A percentile compares a stretch with the other conserved stretches of the same genome.
Evolutionary conservation across 495 filamentous ascomycete species (phyloP).

Genomic region (Talaromyces wortmannii): DNA sequence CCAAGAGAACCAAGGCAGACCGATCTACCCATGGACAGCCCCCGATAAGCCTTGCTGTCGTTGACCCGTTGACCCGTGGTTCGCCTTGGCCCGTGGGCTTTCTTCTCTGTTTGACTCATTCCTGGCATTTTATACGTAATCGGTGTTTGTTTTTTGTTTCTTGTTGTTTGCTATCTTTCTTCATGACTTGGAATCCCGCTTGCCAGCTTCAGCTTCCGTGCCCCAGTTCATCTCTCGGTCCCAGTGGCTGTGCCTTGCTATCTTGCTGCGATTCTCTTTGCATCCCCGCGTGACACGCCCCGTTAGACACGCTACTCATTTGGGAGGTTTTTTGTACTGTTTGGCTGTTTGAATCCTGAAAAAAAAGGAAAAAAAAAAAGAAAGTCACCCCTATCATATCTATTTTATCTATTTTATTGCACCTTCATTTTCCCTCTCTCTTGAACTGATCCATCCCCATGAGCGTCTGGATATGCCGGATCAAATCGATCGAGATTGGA

Average conservation of each 20-base stretch:
- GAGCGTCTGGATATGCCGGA: constrained; percentile 40
- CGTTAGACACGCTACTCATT: background rate
- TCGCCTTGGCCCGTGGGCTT: too few relatives aligned
- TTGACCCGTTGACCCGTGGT: too few relatives aligned
- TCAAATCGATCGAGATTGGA: constrained; percentile 45
- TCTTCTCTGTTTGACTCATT: too few relatives aligned
- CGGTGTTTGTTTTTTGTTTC: constrained; percentile 4
- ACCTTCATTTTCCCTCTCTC: too few relatives aligned
- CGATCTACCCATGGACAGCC: too few relatives aligned
- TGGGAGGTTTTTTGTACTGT: constrained; percentile 3
- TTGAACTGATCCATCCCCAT: constrained; percentile 15
- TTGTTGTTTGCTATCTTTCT: constrained; percentile 7
- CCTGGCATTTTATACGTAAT: background rate
- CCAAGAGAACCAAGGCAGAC: background rate
- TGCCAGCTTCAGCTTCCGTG: background rate
- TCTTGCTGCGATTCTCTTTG: constrained; percentile 1
- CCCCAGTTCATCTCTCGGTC: background rate
- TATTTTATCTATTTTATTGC: too few relatives aligned
- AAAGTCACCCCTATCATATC: too few relatives aligned
- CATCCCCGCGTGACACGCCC: background rate
- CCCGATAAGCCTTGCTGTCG: too few relatives aligned
- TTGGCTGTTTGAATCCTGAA: background rate
- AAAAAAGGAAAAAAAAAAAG: too few relatives aligned
- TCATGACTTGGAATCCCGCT: background rate
- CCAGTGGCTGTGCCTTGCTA: background rate